Base-by-base conservation (phyloP, 306 rosid species). In the Acacia melanoxylon region DNA sequence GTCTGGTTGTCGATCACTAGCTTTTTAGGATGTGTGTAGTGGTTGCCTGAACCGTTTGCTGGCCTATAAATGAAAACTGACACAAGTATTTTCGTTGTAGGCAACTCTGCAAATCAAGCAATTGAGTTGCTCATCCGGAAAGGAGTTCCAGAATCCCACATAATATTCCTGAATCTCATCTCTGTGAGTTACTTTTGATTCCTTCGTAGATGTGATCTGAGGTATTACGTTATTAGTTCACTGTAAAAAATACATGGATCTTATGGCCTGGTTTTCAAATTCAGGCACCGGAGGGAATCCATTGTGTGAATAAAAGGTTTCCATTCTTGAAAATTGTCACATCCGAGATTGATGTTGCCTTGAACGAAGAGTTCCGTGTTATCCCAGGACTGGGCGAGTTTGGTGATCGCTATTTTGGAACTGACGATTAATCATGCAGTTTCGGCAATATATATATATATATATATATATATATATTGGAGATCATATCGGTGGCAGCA, bases 251-350 rank as follows among this genome's bases (percentile, higher is more conserved):
- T 62, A 27, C 10, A 29, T 31, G 41, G n/a, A 63, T 82, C 67
- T 81, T 31, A 67, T 35, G 77, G 16, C 5, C 22, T 8, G 52
- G 1, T 72, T 62, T 77, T 48, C 68, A 59, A 66, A 75, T 44
- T 79, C 84, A 95, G 98, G 99, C 99, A 65, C 99, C 99, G 1
- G 99, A 95, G 86, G 99, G 99, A 75, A 95, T 95, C 80, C 97
- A 95, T 46, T 95, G 99, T 63, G 98, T 93, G 52, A 81, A 85
- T 86, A 90, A 91, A 79, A 91, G 94, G 86, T 93, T 91, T 75
- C 99, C 98, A 42, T 80, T 93, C 29, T 87, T 95, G 83, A 93
- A 95, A 86, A 95, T 95, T 25, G 99, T 95, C 46, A 93, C 99
- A 69, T 95, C 99, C 22, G 98, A 95, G 94, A 95, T 95, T 63